Evolutionary conservation across 495 filamentous ascomycete species (phyloP).

Genomic region (Lophium mytilinum): DNA sequence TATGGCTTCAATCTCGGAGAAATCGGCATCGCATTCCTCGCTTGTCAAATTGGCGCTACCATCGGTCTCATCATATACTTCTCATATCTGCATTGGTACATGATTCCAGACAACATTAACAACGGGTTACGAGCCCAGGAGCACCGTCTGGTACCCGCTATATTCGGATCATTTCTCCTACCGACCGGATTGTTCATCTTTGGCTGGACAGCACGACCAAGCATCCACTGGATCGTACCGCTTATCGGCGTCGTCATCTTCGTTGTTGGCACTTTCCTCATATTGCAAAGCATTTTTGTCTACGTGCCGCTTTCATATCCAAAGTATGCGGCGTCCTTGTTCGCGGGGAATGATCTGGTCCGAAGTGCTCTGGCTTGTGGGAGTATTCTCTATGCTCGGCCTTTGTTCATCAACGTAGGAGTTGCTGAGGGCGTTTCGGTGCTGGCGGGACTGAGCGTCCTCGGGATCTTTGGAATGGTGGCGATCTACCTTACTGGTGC

Average conservation of each 20-base stretch:
- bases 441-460: slow-evolving; percentile 43
- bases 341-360: slow-evolving; percentile 49
- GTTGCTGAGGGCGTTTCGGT: slow-evolving; percentile 42
- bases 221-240: slow-evolving; percentile 47
- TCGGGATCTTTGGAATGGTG: slow-evolving; percentile 45
- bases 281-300: slow-evolving; percentile 49
- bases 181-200: slow-evolving; percentile 50
- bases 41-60: slow-evolving; percentile 44
- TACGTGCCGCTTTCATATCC: slow-evolving; percentile 51
- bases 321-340: slow-evolving; percentile 47
- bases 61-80: slow-evolving; percentile 42
- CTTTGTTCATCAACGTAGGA: slow-evolving; percentile 45
- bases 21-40: slow-evolving; percentile 51
- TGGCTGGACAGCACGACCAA: slow-evolving; percentile 43
- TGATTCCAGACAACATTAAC: slow-evolving; percentile 36
- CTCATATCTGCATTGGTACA: slow-evolving; percentile 37
- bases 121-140: slow-evolving; percentile 37
- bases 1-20: slow-evolving; percentile 49
- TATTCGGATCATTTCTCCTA: slow-evolving; percentile 39
- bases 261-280: slow-evolving; percentile 35
- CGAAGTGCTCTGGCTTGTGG: slow-evolving; percentile 44
- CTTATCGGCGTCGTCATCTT: slow-evolving; percentile 47
- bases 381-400: slow-evolving; percentile 43
- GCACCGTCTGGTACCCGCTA: slow-evolving; percentile 41
- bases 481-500: slow-evolving; percentile 40